phyloP scores from a whole-genome alignment of 352 stramenopile genomes.

The Peronospora belbahrii region DNA sequence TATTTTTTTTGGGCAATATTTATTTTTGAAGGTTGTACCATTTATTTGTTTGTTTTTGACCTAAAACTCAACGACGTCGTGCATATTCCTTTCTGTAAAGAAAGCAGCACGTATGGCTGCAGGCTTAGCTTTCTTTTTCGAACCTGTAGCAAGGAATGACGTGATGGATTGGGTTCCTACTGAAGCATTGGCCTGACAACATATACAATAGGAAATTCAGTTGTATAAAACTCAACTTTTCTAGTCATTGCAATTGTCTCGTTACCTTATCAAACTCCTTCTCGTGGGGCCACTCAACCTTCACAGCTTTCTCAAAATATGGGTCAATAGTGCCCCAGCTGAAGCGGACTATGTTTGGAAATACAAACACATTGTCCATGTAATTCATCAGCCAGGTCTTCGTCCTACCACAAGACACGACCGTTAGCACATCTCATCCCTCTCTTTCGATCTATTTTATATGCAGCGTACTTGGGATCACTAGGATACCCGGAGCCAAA shows the following conservation, averaged over 20 bases:
- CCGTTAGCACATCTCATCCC: not conserved
- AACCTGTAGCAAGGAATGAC: conserved; percentile 50
- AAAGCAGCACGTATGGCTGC: conserved; percentile 31
- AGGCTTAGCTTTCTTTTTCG: conserved; percentile 22
- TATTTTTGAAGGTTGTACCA: not conserved
- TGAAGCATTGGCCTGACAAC: conserved; percentile 39
- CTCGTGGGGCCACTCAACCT: conserved; percentile 63
- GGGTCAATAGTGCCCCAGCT: conserved; percentile 85
- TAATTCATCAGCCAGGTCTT: conserved; percentile 84
- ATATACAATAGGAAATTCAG: not conserved
- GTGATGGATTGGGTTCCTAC: conserved; percentile 70
- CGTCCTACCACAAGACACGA: conserved; percentile 32
- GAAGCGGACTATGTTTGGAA: conserved; percentile 89
- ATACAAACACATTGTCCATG: conserved; percentile 86
- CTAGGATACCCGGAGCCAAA: conserved; percentile 89
- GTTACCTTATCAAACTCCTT: conserved; percentile 61
- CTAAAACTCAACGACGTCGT: conserved; percentile 68
- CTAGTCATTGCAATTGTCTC: not conserved
- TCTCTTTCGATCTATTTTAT: not conserved
- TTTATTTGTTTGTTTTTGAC: not conserved
- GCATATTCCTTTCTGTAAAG: conserved; percentile 45
- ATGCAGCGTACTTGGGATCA: conserved; percentile 75
- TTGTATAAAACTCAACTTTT: conserved; percentile 1
- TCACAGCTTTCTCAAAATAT: conserved; percentile 41
- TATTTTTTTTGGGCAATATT: conserved; percentile 1